Evolutionary conservation across 179 eudicot species (phyloP), one percentile per base, ranked within the genome.

Genomic region (Pouteria campechiana): DNA sequence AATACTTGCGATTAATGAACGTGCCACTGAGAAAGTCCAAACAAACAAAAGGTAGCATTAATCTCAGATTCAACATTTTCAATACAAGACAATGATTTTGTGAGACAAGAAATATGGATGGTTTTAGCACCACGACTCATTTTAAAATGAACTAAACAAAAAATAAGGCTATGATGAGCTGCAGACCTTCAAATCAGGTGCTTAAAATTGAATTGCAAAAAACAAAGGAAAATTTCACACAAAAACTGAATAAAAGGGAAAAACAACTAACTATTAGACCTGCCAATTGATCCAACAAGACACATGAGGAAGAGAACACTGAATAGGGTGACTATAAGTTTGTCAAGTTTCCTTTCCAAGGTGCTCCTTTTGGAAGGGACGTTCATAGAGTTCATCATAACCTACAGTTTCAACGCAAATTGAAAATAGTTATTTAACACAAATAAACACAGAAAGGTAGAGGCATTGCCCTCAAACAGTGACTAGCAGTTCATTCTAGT

Each of bases 371-470:
- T 92, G 28, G 99, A 92, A 32, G 99, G 99, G 57, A 87, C 89
- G 64, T 82, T 87, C 99, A 92, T 92, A 49, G 99, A 60, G 72
- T 92, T 92, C 99, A 92, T 92, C 99, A 92, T 92, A 61, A 92
- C 99, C 99, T 92, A 73, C 56, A 60, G 52, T 23, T 41, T 35
- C 12, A 57, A 25, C 21, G 44, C 31, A 39, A 53, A 37, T n/a
- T n/a, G n/a, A n/a, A n/a, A n/a, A n/a, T n/a, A n/a, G n/a, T n/a
- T n/a, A n/a, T n/a, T n/a, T n/a, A n/a, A n/a, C n/a, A n/a, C n/a
- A n/a, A n/a, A n/a, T n/a, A n/a, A n/a, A n/a, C n/a, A n/a, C n/a
- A n/a, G n/a, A n/a, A n/a, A n/a, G n/a, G n/a, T n/a, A n/a, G n/a
- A n/a, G n/a, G n/a, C n/a, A n/a, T n/a, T n/a, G n/a, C n/a, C n/a